A percentile compares a stretch with the other conserved stretches of the same genome.
Conservation (phyloP, 2,329 filamentous ascomycete genomes). For the Diaporthe sp. region DNA sequence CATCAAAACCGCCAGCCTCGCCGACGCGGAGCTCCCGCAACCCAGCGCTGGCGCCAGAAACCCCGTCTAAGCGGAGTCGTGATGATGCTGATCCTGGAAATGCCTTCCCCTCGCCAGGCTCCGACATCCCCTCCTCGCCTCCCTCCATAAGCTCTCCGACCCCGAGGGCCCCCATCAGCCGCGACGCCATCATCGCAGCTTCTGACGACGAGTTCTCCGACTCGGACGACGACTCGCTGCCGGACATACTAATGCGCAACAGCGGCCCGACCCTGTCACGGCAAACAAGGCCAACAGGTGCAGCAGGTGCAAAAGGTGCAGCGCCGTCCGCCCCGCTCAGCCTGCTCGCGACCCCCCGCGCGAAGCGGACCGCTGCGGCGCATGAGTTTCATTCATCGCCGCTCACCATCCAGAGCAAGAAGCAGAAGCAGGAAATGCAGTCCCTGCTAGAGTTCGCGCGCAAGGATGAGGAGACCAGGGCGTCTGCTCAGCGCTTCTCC, state of each 20-base stretch:
- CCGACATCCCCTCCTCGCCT: constrained; percentile 40
- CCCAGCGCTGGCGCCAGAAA: not conserved
- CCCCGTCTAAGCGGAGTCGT: not conserved
- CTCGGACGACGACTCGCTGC: constrained; percentile 72
- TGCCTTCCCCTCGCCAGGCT: not conserved
- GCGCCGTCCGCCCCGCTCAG: constrained; percentile 44
- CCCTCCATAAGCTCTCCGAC: constrained; percentile 44
- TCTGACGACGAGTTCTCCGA: constrained; percentile 81
- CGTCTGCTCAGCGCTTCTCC: constrained; percentile 63
- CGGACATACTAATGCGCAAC: constrained; percentile 58
- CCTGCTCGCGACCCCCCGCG: constrained; percentile 58
- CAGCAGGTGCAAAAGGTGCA: constrained; percentile 59
- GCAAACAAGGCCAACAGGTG: constrained; percentile 55
- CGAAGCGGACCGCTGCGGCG: constrained; percentile 60
- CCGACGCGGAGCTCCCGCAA: not conserved
- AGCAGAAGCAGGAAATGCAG: constrained; percentile 73
- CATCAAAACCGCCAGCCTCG: constrained; percentile 35
- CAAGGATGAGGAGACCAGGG: constrained; percentile 71
- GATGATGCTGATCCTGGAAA: not conserved
- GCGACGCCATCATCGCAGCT: constrained; percentile 73
- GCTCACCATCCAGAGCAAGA: constrained; percentile 65
- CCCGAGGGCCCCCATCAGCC: constrained; percentile 52
- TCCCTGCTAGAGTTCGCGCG: constrained; percentile 71
- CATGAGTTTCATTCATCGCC: constrained; percentile 58
- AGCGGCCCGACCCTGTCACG: constrained; percentile 43